A percentile compares a stretch with the other conserved stretches of the same genome.
Conservation (phyloP, 352 stramenopile genomes). For the Phytophthora brassicae region DNA sequence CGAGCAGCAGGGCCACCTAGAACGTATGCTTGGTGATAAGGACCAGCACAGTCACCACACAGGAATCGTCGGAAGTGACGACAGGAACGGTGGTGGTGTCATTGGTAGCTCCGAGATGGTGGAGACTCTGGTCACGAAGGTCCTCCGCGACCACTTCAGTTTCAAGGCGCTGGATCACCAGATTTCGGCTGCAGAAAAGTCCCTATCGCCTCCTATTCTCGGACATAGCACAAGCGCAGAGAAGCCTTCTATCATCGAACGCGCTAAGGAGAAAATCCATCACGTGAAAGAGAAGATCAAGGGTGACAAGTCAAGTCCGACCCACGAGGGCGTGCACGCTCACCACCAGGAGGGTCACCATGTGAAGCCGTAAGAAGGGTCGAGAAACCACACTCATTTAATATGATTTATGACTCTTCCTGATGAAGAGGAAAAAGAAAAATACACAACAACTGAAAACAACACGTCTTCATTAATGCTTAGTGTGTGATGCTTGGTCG, state of each 20-base stretch:
- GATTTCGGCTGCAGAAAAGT: constrained; percentile 25
- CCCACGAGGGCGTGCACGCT: neutral
- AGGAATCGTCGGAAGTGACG: constrained; percentile 2
- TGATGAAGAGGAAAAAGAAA: neutral
- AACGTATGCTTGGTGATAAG: too few relatives aligned
- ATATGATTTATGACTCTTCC: neutral
- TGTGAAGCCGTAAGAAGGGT: neutral
- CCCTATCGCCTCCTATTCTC: constrained; percentile 26
- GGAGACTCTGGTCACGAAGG: constrained; percentile 27
- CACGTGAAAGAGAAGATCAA: constrained; percentile 36
- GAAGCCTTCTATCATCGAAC: constrained; percentile 29
- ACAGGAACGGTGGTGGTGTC: constrained; percentile 27
- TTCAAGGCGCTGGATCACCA: constrained; percentile 24
- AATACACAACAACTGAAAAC: neutral
- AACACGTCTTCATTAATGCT: neutral
- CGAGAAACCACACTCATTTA: neutral
- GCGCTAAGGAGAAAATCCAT: constrained; percentile 33
- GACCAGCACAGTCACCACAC: constrained; percentile 7
- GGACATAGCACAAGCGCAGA: too few relatives aligned
- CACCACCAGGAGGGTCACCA: constrained; percentile 14
- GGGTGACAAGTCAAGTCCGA: constrained; percentile 24
- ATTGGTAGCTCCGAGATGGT: constrained; percentile 29
- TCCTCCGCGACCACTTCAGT: constrained; percentile 28
- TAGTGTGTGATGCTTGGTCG: neutral
- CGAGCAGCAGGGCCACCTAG: too few relatives aligned